These are phyloP conservation scores for Russula sp. DNA, from an alignment of 768 basidiomycete genomes.

Conservation along the genomic window DNA sequence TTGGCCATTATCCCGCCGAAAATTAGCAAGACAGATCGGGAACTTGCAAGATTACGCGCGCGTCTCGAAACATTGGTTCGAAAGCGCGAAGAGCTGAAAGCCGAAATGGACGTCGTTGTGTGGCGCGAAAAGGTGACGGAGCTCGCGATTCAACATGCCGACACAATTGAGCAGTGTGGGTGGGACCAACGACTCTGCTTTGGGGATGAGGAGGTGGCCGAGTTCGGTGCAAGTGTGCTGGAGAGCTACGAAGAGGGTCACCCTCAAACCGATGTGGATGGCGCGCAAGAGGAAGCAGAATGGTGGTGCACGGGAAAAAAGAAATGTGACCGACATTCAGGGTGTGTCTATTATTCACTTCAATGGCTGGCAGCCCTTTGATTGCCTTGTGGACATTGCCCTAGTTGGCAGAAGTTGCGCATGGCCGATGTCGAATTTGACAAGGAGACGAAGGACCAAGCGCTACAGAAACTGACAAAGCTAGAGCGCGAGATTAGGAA, in stretches of 20 bases:
- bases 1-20: conserved; percentile 31
- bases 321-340: conserved; percentile 72
- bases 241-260: conserved; percentile 55
- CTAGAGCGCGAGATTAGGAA: conserved; percentile 75
- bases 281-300: conserved; percentile 35
- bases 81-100: conserved; percentile 59
- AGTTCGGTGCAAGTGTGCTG: conserved; percentile 58
- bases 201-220: conserved; percentile 74
- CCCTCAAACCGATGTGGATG: conserved; percentile 39
- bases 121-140: conserved; percentile 68
- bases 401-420: conserved; percentile 77
- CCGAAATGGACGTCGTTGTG: conserved; percentile 58
- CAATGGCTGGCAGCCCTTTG: neutral
- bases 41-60: conserved; percentile 47
- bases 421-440: conserved; percentile 67
- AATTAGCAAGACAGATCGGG: conserved; percentile 49
- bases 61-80: conserved; percentile 52
- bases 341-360: conserved; percentile 39
- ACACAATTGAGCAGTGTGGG: conserved; percentile 66
- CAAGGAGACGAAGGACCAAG: conserved; percentile 67
- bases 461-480: conserved; percentile 58
- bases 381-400: conserved; percentile 10
- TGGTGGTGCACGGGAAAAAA: conserved; percentile 80
- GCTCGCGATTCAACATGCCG: conserved; percentile 61
- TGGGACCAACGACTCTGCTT: conserved; percentile 85